phyloP scores from a whole-genome alignment of 192 early-diverging fungal genomes.

The Rhizophlyctis rosea region DNA sequence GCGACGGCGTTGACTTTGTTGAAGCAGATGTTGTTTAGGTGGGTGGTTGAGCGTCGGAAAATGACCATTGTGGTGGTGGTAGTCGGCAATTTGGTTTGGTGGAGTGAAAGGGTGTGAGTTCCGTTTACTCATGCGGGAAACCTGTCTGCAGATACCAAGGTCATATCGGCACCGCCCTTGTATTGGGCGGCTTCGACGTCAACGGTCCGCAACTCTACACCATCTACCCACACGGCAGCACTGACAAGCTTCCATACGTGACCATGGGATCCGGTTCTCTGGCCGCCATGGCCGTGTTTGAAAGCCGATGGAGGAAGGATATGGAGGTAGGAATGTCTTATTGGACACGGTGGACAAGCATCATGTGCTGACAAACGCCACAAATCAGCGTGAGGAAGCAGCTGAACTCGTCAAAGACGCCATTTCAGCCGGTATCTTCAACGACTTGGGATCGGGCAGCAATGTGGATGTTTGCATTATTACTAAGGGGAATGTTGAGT shows the following conservation, averaged over 20 bases:
- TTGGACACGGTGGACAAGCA: no score
- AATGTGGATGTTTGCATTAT: conserved; percentile 95
- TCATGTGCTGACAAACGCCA: no score
- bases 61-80: no score
- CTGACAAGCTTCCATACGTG: conserved; percentile 93
- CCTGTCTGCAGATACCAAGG: conserved; percentile 87
- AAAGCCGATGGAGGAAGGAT: conserved; percentile 74
- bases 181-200: conserved; percentile 90
- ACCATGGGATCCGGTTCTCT: conserved; percentile 94
- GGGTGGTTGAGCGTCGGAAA: conserved; percentile 2
- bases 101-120: no score
- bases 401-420: conserved; percentile 89
- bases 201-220: conserved; percentile 89
- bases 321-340: conserved; percentile 63
- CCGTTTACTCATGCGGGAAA: no score
- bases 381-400: conserved; percentile 86
- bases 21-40: conserved; percentile 94
- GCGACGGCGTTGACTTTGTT: conserved; percentile 94
- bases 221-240: conserved; percentile 91
- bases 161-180: conserved; percentile 88
- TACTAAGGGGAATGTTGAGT: conserved; percentile 78
- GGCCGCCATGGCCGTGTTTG: conserved; percentile 95
- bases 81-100: no score
- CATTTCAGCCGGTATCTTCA: conserved; percentile 97
- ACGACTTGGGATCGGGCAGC: conserved; percentile 96